These are phyloP conservation scores for Hemisphaericaspora lyxosophila DNA, from an alignment of 1,139 yeast genomes.

Conservation along the genomic window DNA sequence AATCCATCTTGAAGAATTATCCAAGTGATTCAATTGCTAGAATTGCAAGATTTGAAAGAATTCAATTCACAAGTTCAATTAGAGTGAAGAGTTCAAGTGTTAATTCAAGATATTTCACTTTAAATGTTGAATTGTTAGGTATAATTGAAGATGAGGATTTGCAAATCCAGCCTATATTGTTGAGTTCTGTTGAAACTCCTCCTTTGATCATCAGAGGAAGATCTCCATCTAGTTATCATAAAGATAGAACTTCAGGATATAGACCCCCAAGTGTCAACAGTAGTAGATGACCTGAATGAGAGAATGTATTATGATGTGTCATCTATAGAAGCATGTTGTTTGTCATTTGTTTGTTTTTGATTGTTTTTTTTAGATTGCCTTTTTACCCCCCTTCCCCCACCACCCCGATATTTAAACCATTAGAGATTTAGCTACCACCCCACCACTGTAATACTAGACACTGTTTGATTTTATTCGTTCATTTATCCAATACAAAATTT, in stretches of 20 bases:
- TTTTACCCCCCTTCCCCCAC: background rate
- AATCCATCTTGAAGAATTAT: slow-evolving; percentile 41
- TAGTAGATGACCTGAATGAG: background rate
- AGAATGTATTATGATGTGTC: too few species aligned
- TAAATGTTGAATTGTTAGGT: slow-evolving; percentile 57
- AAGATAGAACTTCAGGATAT: slow-evolving; percentile 41
- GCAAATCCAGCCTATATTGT: slow-evolving; percentile 40
- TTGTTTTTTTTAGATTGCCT: background rate
- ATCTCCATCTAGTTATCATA: slow-evolving; percentile 63
- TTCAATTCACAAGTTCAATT: slow-evolving; percentile 64
- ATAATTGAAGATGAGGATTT: slow-evolving; percentile 41
- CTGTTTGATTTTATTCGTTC: background rate
- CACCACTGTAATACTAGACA: slow-evolving; percentile 2
- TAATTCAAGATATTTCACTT: slow-evolving; percentile 49
- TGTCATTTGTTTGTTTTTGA: background rate
- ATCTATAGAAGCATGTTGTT: too few species aligned
- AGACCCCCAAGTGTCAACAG: slow-evolving; percentile 16
- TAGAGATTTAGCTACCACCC: background rate
- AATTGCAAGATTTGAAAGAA: slow-evolving; percentile 67
- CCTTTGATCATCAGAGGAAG: slow-evolving; percentile 67
- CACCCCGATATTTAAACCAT: background rate
- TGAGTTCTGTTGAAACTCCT: slow-evolving; percentile 54
- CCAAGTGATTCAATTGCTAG: slow-evolving; percentile 52
- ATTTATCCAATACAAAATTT: background rate
- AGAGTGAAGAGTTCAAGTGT: slow-evolving; percentile 50